Base-by-base conservation (phyloP, 257 asterid species). In the Solanum habrochaites region DNA sequence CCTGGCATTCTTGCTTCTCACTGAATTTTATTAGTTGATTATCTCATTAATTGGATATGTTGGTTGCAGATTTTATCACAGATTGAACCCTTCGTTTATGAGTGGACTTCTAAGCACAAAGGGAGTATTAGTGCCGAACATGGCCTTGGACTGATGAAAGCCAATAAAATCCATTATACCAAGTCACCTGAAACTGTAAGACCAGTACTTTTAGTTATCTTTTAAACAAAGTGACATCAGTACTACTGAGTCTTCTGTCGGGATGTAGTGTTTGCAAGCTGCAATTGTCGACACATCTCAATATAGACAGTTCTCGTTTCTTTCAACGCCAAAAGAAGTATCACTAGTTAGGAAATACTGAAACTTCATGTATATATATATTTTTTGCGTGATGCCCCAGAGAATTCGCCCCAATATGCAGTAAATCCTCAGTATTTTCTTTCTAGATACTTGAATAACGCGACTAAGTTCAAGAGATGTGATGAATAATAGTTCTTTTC, bases 101-200 rank as follows among this genome's bases (percentile, higher is more conserved):
- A 97, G 89, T 97, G 99, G 99, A 95, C 99, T 84, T 95, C 99
- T 58, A 94, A 93, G 92, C 98, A 97, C 87, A 92, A 91, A 6
- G 99, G 99, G 67, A 97, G 99, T 92, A 97, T 97, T 87, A 97
- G 99, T 40, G 99, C 99, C 1, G 99, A 97, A 90, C 99, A 97
- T 85, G 99, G 98, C 77, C 94, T 97, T 83, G 99, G 99, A 88
- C 90, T 94, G 90, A 94, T 97, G 99, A 97, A 97, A 93, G 99
- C 99, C 32, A 87, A 89, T 84, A 97, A 95, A 91, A 94, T 97
- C 82, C 94, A 95, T 86, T 97, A 95, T 93, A 95, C 98, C 99
- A 97, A 97, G 90, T 94, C 98, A 70, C 86, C 93, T 89, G 97
- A 94, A 90, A 86, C 96, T 71, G 99, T 97, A 91, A 94, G 98